Base-by-base conservation (phyloP, 495 filamentous ascomycete genomes). In the Penicillium atrosanguineum region DNA sequence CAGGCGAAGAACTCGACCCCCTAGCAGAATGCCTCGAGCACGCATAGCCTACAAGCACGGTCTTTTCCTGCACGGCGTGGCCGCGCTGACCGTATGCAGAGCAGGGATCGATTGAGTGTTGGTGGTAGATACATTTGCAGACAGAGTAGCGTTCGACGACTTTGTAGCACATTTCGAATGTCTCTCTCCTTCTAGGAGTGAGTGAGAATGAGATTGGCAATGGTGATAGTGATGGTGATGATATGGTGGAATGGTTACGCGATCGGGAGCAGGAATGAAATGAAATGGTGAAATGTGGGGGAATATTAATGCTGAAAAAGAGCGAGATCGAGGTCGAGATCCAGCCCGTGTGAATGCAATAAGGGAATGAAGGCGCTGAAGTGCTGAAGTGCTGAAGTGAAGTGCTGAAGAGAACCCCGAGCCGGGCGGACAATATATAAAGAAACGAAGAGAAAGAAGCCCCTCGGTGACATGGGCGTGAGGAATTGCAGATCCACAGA, bases 91-190 rank as follows among this genome's bases (percentile, higher is more conserved):
- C 85, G 61, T 85, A 86, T 41, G 83, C 77, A 21, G 79, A 64
- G 64, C 89, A 93, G 49, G 86, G 86, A 56, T 93, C 89, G 53
- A 90, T 76, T 16, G 84, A 81, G 69, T 93, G 89, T 49, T 83
- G 77, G 75, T 88, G 88, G 75, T 93, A 93, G 59, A 90, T 75
- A 66, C 89, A 93, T 53, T 82, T 78, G 81, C 89, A 93, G 51
- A 83, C 89, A 4, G 89, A 83, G 71, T 87, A 93, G 42, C 84
- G 83, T 61, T 91, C 87, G 62, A 87, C 72, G 50, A 91, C 65
- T 68, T 86, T 79, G 61, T 84, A 83, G 63, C 87, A 91, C 87
- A 91, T 91, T 53, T 37, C 79, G 67, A 31, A n/a, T 42, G n/a
- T 23, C 23, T 23, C 5, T 23, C 23, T 23, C 23, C 23, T 23